phyloP scores from a whole-genome alignment of 2,329 filamentous ascomycete genomes.

The Leptographium radiaticola region DNA sequence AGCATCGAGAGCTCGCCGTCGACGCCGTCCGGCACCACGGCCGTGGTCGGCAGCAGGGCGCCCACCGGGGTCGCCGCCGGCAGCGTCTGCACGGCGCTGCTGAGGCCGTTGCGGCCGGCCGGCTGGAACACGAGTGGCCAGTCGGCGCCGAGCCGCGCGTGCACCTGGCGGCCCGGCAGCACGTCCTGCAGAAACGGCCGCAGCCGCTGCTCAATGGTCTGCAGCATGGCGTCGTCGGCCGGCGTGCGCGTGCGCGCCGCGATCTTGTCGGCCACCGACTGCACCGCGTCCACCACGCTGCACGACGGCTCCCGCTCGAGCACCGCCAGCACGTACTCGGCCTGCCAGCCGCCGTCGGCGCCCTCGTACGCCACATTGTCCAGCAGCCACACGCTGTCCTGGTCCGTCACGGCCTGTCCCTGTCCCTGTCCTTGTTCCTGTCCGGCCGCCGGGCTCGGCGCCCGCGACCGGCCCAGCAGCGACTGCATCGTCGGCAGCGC shows the following conservation, averaged over 20 bases:
- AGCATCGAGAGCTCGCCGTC: conserved; percentile 48
- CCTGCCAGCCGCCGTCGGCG: conserved; percentile 47
- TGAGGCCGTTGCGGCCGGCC: conserved; percentile 59
- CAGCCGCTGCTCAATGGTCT: conserved; percentile 52
- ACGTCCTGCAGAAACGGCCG: conserved; percentile 69
- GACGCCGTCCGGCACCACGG: conserved; percentile 35
- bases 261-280: conserved; percentile 47
- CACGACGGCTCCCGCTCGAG: conserved; percentile 61
- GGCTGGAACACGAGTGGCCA: conserved; percentile 47
- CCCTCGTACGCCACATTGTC: conserved; percentile 64
- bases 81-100: conserved; percentile 45
- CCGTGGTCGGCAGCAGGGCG: conserved; percentile 30
- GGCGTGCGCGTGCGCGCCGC: conserved; percentile 27
- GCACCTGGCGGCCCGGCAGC: conserved; percentile 54
- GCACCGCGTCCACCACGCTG: conserved; percentile 54
- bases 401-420: conserved; percentile 42
- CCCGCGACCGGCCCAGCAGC: neutral
- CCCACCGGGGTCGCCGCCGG: conserved; percentile 34
- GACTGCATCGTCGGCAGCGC: conserved; percentile 21
- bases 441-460: neutral
- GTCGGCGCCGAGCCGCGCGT: conserved; percentile 41
- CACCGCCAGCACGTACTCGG: conserved; percentile 71
- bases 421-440: conserved; percentile 38
- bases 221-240: conserved; percentile 34
- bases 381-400: conserved; percentile 74